Evolutionary conservation across 2,329 filamentous ascomycete species (phyloP).

Genomic region (Orbilia quercus): DNA sequence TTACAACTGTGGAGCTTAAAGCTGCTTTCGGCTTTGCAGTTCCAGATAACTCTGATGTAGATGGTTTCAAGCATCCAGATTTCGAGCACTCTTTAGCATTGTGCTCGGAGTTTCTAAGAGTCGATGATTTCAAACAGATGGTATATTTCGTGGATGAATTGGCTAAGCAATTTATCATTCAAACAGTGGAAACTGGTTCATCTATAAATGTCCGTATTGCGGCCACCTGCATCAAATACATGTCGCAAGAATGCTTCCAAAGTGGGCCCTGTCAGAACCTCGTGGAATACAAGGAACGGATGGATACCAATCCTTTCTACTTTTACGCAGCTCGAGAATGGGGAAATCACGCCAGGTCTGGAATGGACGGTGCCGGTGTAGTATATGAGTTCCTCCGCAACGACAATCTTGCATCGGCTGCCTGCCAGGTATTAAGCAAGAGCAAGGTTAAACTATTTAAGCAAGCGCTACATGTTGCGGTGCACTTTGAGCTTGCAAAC

Average conservation of each 20-base stretch:
- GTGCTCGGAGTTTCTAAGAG: no score
- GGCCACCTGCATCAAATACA: background rate
- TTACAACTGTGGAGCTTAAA: background rate
- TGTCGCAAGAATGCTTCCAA: background rate
- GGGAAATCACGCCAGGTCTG: background rate
- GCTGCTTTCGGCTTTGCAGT: background rate
- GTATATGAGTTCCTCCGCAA: conserved; percentile 10
- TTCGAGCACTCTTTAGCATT: no score
- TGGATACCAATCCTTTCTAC: background rate
- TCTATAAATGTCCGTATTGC: background rate
- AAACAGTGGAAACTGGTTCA: background rate
- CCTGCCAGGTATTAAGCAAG: background rate
- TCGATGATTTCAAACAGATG: no score
- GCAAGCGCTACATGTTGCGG: conserved; percentile 15
- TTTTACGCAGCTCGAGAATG: conserved; percentile 14
- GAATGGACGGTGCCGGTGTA: background rate
- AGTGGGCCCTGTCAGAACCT: background rate
- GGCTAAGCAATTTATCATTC: background rate
- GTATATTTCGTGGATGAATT: no score
- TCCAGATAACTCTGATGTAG: no score
- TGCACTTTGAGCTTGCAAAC: background rate
- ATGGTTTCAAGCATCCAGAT: no score
- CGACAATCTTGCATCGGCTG: conserved; percentile 3
- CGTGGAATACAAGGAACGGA: background rate
- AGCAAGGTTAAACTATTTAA: no score